Evolutionary conservation across 139 green algal species (phyloP), one percentile per base, ranked within the genome.

Genomic region (Asterochloris erici): DNA sequence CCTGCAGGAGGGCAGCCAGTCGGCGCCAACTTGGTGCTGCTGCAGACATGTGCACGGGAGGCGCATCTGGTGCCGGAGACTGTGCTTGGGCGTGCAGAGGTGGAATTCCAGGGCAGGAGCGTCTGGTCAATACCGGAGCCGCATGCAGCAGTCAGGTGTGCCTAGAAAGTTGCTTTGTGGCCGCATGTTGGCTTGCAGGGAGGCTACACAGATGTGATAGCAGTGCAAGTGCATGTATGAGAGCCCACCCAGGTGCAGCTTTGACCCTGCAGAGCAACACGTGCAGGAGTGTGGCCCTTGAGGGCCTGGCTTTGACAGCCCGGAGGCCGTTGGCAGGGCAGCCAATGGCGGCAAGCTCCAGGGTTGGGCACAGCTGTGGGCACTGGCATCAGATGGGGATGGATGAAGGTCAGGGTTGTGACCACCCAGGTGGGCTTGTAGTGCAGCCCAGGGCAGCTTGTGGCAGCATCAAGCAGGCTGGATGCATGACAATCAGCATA

Each of bases 1-100:
- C 68, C 61, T 86, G 82, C 69, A 91, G 88, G 29, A 84, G 38
- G 70, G 91, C 89, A 17, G 70, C 15, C 69, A 68, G 12, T 60
- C 95, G 0, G 60, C 63, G 0, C 76, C 66, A 63, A 24, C 68
- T 12, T 47, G 64, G 64, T 63, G 62, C 54, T 69, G 61, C 11
- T 79, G 73, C 62, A 74, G 63, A 27, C 77, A 28, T 24, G 62
- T 60, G 61, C 12, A 11, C 24, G 16, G 1, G 24, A 24, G 21
- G 13, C 11, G 24, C 47, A 64, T 19, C 66, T 26, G 19, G 19
- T 21, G 19, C 66, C 66, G 17, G 9, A 71, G 66, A 71, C 66
- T 26, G 16, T 79, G n/a, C 16, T 79, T 62, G 69, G 74, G 26
- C 69, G 63, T 78, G 80, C 77, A 73, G 15, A 74, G 62, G 62